Percentiles rank a stretch among this genome's conserved stretches.
phyloP scores from a whole-genome alignment of 768 basidiomycete genomes.

The Suillus weaverae region DNA sequence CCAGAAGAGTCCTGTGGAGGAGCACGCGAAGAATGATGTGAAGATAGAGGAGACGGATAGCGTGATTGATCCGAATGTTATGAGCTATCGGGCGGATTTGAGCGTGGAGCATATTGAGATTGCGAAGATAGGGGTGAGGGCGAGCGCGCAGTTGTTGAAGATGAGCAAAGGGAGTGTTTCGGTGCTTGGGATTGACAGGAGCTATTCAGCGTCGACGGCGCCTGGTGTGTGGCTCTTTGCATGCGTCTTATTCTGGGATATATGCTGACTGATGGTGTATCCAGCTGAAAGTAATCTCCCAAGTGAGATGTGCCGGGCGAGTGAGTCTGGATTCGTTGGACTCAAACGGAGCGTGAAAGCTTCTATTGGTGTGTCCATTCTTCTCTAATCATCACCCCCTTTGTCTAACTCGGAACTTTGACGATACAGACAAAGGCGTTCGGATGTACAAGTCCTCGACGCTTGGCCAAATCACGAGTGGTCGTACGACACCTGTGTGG shows the following conservation, averaged over 20 bases:
- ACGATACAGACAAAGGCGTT: constrained; percentile 60
- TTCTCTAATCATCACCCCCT: background rate
- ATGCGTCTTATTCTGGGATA: background rate
- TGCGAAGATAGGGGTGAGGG: constrained; percentile 28
- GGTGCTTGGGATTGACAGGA: constrained; percentile 15
- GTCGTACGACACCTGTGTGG: constrained; percentile 31
- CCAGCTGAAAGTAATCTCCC: constrained; percentile 26
- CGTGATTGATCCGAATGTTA: constrained; percentile 1
- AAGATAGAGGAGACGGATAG: constrained; percentile 8
- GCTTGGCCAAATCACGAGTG: constrained; percentile 38
- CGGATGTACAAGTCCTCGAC: constrained; percentile 67
- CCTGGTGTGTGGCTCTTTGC: background rate
- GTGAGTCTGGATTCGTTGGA: constrained; percentile 44
- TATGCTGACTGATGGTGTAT: background rate
- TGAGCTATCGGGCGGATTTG: constrained; percentile 13
- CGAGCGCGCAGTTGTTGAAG: constrained; percentile 28
- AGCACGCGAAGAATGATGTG: constrained; percentile 6
- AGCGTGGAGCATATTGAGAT: constrained; percentile 33
- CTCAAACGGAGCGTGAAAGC: constrained; percentile 71
- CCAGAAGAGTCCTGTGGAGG: constrained; percentile 5
- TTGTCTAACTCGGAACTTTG: background rate
- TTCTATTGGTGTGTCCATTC: constrained; percentile 60
- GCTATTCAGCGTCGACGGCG: constrained; percentile 12
- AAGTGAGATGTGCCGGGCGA: constrained; percentile 21
- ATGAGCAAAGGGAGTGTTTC: constrained; percentile 25